phyloP scores from a whole-genome alignment of 495 filamentous ascomycete species.

The Pyrenula aspistea region DNA sequence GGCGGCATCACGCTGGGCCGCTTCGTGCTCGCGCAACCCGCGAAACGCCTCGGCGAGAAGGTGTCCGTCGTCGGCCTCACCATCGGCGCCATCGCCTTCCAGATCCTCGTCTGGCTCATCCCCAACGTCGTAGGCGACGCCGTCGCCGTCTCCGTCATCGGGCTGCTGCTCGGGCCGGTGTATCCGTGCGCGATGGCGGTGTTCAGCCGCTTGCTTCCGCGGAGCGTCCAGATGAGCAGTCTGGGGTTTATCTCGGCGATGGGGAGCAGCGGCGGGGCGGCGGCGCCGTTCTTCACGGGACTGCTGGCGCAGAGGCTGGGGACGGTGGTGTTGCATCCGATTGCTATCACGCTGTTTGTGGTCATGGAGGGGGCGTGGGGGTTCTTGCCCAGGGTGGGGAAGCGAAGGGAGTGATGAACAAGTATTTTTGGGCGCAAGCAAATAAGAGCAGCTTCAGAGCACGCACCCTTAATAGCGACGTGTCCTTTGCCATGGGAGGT shows the following conservation, averaged over 20 bases:
- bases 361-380: constrained; percentile 39
- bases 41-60: constrained; percentile 56
- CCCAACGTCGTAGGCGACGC: constrained; percentile 60
- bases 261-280: constrained; percentile 62
- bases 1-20: constrained; percentile 63
- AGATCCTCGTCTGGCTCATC: constrained; percentile 64
- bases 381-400: constrained; percentile 35
- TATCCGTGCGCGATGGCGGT: constrained; percentile 61
- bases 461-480: no score
- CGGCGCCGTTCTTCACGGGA: constrained; percentile 65
- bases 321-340: constrained; percentile 64
- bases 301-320: constrained; percentile 56
- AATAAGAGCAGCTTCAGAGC: no score
- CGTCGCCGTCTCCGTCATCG: constrained; percentile 59
- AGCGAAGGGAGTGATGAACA: constrained; percentile 45
- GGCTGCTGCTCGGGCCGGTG: constrained; percentile 66
- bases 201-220: constrained; percentile 48
- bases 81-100: constrained; percentile 46
- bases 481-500: no score
- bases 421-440: no score
- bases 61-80: constrained; percentile 48
- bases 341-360: constrained; percentile 48
- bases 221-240: constrained; percentile 50
- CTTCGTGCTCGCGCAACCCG: constrained; percentile 51
- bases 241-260: constrained; percentile 60